Evolutionary conservation across 805 yeast genomes (phyloP).

Genomic region (Yamadazyma laniorum): DNA sequence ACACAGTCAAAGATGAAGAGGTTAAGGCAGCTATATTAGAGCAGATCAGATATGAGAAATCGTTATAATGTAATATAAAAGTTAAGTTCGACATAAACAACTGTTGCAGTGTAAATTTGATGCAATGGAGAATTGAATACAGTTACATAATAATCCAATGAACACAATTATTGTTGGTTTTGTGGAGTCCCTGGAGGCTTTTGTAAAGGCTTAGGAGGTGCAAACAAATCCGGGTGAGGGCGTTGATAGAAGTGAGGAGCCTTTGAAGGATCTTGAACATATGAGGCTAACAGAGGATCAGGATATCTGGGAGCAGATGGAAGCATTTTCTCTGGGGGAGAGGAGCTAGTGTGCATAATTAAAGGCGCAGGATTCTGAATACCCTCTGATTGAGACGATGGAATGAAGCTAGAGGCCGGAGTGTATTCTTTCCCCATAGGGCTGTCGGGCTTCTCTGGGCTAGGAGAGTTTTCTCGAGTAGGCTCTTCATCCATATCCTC

Average conservation of each 20-base stretch:
- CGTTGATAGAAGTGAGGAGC: background rate
- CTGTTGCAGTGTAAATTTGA: background rate
- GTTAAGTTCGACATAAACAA: too few species aligned
- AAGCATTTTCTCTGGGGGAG: too few species aligned
- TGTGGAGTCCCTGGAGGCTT: too few species aligned
- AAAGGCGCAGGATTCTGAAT: too few species aligned
- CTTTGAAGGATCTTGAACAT: background rate
- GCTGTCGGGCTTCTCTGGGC: conserved; percentile 2
- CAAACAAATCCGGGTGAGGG: background rate
- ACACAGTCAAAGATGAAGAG: conserved; percentile 52
- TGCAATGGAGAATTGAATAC: background rate
- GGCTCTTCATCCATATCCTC: conserved; percentile 11
- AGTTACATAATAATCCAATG: too few species aligned
- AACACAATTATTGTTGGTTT: too few species aligned
- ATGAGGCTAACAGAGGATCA: too few species aligned
- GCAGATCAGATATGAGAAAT: conserved; percentile 54
- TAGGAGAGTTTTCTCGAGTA: background rate
- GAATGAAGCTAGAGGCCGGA: background rate
- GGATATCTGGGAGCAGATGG: too few species aligned
- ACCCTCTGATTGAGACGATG: background rate
- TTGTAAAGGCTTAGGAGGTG: background rate
- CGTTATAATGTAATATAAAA: conserved; percentile 3
- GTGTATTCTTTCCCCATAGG: conserved; percentile 1
- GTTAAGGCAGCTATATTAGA: conserved; percentile 56
- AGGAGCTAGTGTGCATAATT: too few species aligned